Percentiles rank a stretch among this genome's conserved stretches.
Conservation (phyloP, 169 alveolate genomes). For the Plasmodium yoelii region DNA sequence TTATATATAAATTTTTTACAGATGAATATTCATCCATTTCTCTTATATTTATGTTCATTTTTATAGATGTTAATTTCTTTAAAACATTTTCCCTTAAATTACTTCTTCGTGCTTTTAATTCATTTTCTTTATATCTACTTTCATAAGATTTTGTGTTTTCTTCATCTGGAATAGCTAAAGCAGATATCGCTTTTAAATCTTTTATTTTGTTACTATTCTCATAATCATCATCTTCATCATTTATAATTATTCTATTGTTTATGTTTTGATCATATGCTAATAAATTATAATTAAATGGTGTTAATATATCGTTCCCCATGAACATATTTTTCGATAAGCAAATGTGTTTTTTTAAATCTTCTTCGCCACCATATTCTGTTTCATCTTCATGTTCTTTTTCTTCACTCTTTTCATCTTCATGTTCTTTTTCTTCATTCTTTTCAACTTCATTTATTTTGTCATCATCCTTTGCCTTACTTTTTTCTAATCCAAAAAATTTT, state of each 20-base stretch:
- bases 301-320: conserved; percentile 63
- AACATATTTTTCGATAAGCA: conserved; percentile 68
- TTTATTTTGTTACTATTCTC: not conserved
- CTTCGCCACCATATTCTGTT: conserved; percentile 5
- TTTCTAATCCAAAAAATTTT: too few species aligned
- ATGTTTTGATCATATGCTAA: conserved; percentile 61
- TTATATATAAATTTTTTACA: conserved; percentile 54
- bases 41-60: conserved; percentile 66
- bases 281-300: conserved; percentile 69
- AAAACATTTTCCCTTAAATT: conserved; percentile 65
- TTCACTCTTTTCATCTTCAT: not conserved
- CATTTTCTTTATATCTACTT: conserved; percentile 70
- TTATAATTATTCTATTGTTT: conserved; percentile 27
- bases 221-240: conserved; percentile 25
- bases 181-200: conserved; percentile 57
- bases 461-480: too few species aligned
- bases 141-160: conserved; percentile 25
- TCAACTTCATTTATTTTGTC: not conserved
- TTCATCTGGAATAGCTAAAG: conserved; percentile 30
- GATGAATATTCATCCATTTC: conserved; percentile 73
- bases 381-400: not conserved
- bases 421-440: not conserved
- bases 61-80: conserved; percentile 56
- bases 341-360: conserved; percentile 31
- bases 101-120: conserved; percentile 37